These are phyloP conservation scores for Citrus cavaleriei DNA, from an alignment of 345 rosid species.

Conservation along the genomic window DNA sequence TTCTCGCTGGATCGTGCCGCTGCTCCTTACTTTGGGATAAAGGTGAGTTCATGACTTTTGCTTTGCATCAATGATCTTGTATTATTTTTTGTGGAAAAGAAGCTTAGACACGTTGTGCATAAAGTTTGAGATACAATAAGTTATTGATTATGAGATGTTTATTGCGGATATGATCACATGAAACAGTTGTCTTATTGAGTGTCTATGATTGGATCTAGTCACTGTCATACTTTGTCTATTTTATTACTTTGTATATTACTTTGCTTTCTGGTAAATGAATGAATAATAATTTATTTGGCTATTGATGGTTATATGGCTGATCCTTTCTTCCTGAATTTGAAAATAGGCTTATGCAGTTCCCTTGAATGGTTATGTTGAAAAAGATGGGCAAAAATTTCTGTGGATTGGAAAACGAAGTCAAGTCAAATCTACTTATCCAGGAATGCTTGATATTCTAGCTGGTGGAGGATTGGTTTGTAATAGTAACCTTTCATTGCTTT, in stretches of 20 bases:
- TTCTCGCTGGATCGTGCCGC: constrained; percentile 94
- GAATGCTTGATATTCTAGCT: constrained; percentile 96
- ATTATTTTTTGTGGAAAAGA: too few species aligned
- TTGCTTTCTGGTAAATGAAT: neutral
- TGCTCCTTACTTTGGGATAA: constrained; percentile 87
- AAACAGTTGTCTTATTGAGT: neutral
- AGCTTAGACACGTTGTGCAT: neutral
- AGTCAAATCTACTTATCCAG: constrained; percentile 71
- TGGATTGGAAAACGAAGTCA: constrained; percentile 91
- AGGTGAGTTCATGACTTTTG: constrained; percentile 39
- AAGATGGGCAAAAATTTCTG: constrained; percentile 49
- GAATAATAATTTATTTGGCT: neutral
- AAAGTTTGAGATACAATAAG: neutral
- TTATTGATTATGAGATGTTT: neutral
- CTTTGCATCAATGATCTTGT: neutral
- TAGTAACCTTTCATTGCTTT: neutral
- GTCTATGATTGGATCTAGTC: neutral
- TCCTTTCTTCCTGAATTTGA: neutral
- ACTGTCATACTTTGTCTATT: neutral
- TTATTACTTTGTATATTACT: neutral
- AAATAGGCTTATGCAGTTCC: constrained; percentile 85
- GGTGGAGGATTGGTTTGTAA: constrained; percentile 92
- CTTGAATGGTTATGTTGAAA: constrained; percentile 88
- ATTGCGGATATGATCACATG: neutral
- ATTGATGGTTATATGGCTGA: neutral